A percentile compares a stretch with the other conserved stretches of the same genome.
Evolutionary conservation across 148 eudicot species (phyloP).

Genomic region (Fagopyrum tataricum): DNA sequence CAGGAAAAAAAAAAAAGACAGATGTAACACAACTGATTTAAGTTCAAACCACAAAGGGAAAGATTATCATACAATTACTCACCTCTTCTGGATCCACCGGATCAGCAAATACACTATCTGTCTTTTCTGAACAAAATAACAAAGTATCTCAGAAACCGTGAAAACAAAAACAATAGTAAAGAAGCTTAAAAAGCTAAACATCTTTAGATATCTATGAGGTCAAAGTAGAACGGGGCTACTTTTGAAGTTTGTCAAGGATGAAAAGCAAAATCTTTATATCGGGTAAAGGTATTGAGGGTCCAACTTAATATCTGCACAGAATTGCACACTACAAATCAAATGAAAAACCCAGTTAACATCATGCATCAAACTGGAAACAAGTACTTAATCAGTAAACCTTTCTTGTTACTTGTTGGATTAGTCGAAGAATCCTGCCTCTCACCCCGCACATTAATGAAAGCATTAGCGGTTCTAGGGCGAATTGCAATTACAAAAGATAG

Average conservation of each 20-base stretch:
- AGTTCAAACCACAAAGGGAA: background rate
- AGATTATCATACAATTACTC: background rate
- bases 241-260: constrained; percentile 52
- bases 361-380: constrained; percentile 6
- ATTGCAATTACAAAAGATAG: too few species aligned
- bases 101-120: constrained; percentile 70
- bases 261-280: constrained; percentile 50
- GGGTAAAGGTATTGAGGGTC: constrained; percentile 39
- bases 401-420: constrained; percentile 19
- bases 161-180: constrained; percentile 14
- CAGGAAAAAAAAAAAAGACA: background rate
- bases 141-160: constrained; percentile 17
- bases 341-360: background rate
- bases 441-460: constrained; percentile 27
- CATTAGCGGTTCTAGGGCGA: too few species aligned
- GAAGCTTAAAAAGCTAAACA: background rate
- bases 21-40: background rate
- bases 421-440: constrained; percentile 17
- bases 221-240: constrained; percentile 22
- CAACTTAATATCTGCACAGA: constrained; percentile 26
- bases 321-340: background rate
- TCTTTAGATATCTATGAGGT: background rate
- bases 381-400: constrained; percentile 21
- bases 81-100: constrained; percentile 96
- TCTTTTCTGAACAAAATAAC: constrained; percentile 59